These are phyloP conservation scores for Hericium erinaceus DNA, from an alignment of 768 basidiomycete genomes.

Conservation along the genomic window DNA sequence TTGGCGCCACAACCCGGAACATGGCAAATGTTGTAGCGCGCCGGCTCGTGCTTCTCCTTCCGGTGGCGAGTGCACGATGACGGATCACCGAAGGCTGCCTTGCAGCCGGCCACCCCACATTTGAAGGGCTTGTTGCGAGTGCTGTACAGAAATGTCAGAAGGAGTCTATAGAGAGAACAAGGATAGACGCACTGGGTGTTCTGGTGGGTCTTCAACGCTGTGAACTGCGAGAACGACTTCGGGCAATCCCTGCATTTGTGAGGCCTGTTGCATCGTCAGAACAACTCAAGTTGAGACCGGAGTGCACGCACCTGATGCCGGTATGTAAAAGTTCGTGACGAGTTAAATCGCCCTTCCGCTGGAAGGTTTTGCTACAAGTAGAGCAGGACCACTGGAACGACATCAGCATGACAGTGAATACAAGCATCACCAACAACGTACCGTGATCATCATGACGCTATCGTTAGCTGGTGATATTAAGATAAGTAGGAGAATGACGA, in stretches of 20 bases:
- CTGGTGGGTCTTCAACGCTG: constrained; percentile 51
- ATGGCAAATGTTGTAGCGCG: constrained; percentile 9
- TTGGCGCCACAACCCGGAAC: constrained; percentile 7
- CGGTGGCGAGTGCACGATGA: constrained; percentile 60
- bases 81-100: constrained; percentile 52
- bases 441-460: constrained; percentile 2
- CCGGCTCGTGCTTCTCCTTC: constrained; percentile 43
- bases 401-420: neutral
- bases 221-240: constrained; percentile 49
- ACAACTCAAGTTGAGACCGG: neutral
- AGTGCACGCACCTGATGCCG: constrained; percentile 34
- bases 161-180: neutral
- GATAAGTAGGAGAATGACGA: neutral
- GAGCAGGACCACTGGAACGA: constrained; percentile 1
- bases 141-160: constrained; percentile 8
- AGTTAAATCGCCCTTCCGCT: constrained; percentile 49
- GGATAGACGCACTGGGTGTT: constrained; percentile 52
- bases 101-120: constrained; percentile 41
- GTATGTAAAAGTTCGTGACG: constrained; percentile 47
- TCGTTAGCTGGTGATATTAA: constrained; percentile 6
- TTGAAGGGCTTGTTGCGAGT: constrained; percentile 20
- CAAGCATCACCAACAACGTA: neutral
- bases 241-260: constrained; percentile 42
- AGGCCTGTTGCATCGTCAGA: constrained; percentile 29
- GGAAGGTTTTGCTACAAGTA: constrained; percentile 39